Evolutionary conservation across 179 eudicot species (phyloP), one percentile per base, ranked within the genome.

Genomic region (Patellifolia procumbens): DNA sequence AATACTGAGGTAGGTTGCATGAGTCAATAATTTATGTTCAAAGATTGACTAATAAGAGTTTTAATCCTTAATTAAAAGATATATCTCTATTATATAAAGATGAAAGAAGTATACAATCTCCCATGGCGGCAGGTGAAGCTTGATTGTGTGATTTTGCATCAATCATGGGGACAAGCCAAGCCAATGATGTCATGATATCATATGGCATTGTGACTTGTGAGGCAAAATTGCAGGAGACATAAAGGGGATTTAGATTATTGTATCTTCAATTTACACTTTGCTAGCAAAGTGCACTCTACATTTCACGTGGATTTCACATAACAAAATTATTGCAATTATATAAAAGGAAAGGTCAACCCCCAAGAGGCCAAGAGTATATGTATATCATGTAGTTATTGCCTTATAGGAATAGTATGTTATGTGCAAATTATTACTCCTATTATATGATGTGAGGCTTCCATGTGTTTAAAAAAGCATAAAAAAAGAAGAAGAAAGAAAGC

Each of bases 261-360:
- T 19, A 6, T 46, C 24, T 49, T 28, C 28, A 5, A 26, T 45
- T 10, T 24, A 45, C 72, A 68, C 20, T 49, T 63, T 17, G 10
- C 15, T 26, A 42, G 29, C 28, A 22, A 22, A 67, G 22, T 37
- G 42, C 42, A 67, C 49, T 45, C 56, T 48, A 26, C n/a, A 68
- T 6, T 49, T 49, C 77, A 73, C 77, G 77, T 78, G 81, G 48
- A 73, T 62, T 64, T 43, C n/a, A 11, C 58, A n/a, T 20, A 9
- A 22, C 24, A 35, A 46, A 70, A 48, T 26, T 7, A n/a, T 29
- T 13, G 39, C 53, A 53, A 37, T 37, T n/a, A n/a, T 26, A 39
- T 5, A 7, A 52, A 59, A 39, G 43, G 12, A 7, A 68, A 68
- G 56, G 74, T 76, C 74, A 68, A 76, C 77, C 63, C n/a, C n/a